Conservation (phyloP, 495 filamentous ascomycete species). For the Melanomma pulvis-pyrius region DNA sequence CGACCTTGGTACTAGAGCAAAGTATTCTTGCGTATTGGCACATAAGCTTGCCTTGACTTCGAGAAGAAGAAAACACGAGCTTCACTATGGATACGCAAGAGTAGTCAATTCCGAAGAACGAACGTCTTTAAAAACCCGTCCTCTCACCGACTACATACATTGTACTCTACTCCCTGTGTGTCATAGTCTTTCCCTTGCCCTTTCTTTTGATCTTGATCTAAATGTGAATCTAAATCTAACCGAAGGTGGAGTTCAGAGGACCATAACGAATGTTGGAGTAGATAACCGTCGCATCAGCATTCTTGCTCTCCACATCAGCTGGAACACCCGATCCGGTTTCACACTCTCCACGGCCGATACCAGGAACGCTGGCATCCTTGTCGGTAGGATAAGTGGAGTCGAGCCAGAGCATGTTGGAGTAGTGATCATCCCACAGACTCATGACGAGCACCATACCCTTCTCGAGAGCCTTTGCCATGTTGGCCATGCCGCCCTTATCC, state of each 20-base stretch:
- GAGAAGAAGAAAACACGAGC: too few relatives aligned
- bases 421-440: conserved; percentile 79
- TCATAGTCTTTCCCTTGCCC: background rate
- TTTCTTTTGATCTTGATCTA: background rate
- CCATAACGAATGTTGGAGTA: conserved; percentile 43
- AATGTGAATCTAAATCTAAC: background rate
- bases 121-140: background rate
- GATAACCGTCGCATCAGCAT: conserved; percentile 28
- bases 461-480: conserved; percentile 60
- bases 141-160: background rate
- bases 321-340: conserved; percentile 33
- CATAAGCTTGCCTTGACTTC: too few relatives aligned
- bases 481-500: conserved; percentile 60
- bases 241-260: conserved; percentile 40
- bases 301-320: conserved; percentile 33
- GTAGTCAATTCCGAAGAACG: background rate
- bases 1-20: too few relatives aligned
- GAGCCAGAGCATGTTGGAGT: conserved; percentile 80
- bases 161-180: background rate
- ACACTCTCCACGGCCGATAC: conserved; percentile 32
- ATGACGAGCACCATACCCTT: conserved; percentile 75
- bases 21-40: too few relatives aligned
- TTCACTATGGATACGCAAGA: background rate
- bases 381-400: conserved; percentile 29
- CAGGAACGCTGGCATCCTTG: conserved; percentile 20